phyloP scores from a whole-genome alignment of 2,329 filamentous ascomycete genomes.

The Fusarium veterinarium region DNA sequence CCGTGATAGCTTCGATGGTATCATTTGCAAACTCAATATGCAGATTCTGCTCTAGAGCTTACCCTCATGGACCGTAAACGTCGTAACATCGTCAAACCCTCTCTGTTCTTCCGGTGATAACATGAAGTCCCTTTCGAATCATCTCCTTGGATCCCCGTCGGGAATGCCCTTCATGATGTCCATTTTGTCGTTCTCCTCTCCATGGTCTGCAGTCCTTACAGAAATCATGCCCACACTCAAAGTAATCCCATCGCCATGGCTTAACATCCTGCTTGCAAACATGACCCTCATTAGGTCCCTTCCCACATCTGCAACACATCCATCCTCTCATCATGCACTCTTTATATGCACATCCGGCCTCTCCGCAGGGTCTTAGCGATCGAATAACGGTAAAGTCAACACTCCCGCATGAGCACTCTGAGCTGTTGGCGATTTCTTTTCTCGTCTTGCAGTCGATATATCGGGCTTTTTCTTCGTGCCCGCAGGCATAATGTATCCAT shows the following conservation, averaged over 20 bases:
- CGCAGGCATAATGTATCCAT: constrained; percentile 27
- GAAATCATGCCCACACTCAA: constrained; percentile 22
- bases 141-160: constrained; percentile 45
- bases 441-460: constrained; percentile 36
- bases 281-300: constrained; percentile 31
- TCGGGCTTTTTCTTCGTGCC: constrained; percentile 34
- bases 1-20: neutral
- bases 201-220: constrained; percentile 28
- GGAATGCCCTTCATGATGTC: neutral
- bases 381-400: constrained; percentile 27
- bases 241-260: constrained; percentile 27
- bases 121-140: constrained; percentile 10
- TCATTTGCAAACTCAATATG: neutral
- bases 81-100: neutral
- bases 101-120: constrained; percentile 4
- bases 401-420: constrained; percentile 26
- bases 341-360: constrained; percentile 19
- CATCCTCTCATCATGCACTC: constrained; percentile 33
- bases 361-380: constrained; percentile 8
- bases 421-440: constrained; percentile 27
- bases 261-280: constrained; percentile 29
- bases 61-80: too few relatives aligned
- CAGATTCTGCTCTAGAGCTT: neutral
- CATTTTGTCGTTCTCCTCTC: neutral
- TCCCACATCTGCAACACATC: constrained; percentile 35